A percentile compares a stretch with the other conserved stretches of the same genome.
Conservation (phyloP, 179 eudicot genomes). For the Spergularia azorica region DNA sequence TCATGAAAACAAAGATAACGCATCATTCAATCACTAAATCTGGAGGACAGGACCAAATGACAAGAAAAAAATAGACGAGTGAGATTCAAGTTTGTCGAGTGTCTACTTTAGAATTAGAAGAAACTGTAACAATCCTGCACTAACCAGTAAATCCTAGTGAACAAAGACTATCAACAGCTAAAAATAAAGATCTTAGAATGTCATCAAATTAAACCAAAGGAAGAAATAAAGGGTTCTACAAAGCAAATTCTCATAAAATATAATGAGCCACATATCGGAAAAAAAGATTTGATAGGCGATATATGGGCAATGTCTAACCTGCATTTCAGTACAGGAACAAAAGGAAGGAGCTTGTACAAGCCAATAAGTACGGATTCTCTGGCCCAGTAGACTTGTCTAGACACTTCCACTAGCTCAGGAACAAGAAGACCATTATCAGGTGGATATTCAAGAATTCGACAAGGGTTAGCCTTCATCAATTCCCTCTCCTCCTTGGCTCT, state of each 20-base stretch:
- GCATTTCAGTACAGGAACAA: conserved; percentile 49
- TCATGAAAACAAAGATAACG: conserved; percentile 3
- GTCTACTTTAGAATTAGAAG: neutral
- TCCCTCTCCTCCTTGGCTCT: conserved; percentile 58
- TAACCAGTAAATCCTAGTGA: neutral
- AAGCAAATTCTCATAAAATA: neutral
- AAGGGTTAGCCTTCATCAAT: conserved; percentile 47
- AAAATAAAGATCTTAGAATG: neutral
- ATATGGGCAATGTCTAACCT: conserved; percentile 33
- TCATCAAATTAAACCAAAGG: neutral
- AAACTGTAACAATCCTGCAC: neutral
- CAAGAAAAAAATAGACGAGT: neutral
- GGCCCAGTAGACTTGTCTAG: conserved; percentile 54
- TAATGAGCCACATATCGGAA: neutral
- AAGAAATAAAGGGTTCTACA: neutral
- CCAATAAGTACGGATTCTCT: conserved; percentile 46
- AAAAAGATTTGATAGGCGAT: neutral
- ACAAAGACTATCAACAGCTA: neutral
- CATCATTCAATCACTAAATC: neutral
- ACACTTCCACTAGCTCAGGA: conserved; percentile 52
- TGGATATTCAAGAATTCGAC: conserved; percentile 50
- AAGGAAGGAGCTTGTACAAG: conserved; percentile 44
- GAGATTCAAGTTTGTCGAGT: neutral
- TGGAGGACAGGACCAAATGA: neutral
- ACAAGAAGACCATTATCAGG: conserved; percentile 66